Conservation (phyloP, 805 yeast genomes). For the Wickerhamiella bombiphila region DNA sequence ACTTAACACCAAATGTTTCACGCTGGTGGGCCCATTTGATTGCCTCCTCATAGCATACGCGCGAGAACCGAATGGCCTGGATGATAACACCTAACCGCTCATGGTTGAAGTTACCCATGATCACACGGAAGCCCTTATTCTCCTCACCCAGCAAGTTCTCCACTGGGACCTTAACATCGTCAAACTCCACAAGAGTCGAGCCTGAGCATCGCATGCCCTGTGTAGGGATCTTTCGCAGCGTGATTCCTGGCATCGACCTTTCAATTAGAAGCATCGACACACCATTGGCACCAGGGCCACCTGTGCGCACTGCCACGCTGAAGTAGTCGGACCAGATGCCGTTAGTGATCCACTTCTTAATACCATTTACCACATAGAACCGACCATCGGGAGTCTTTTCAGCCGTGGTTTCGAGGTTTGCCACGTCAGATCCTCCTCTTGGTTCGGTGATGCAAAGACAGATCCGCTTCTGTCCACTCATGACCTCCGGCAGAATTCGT, state of each 20-base stretch:
- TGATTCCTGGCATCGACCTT: conserved; percentile 27
- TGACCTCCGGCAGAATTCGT: conserved; percentile 26
- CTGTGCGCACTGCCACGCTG: conserved; percentile 32
- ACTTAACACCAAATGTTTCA: conserved; percentile 29
- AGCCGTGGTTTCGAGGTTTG: conserved; percentile 29
- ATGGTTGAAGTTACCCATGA: conserved; percentile 33
- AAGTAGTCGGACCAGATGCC: conserved; percentile 31
- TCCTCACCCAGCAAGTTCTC: conserved; percentile 30
- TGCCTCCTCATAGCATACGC: conserved; percentile 31
- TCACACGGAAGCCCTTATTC: conserved; percentile 31
- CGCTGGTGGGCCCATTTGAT: conserved; percentile 31
- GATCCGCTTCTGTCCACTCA: conserved; percentile 28
- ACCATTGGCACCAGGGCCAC: conserved; percentile 29
- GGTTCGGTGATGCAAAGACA: conserved; percentile 33
- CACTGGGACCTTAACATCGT: conserved; percentile 33
- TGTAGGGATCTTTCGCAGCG: conserved; percentile 26
- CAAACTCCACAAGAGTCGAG: conserved; percentile 28
- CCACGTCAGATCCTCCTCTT: conserved; percentile 32
- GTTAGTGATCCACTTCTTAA: conserved; percentile 33
- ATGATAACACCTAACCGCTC: conserved; percentile 30
- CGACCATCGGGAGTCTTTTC: conserved; percentile 29
- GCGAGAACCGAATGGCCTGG: conserved; percentile 30
- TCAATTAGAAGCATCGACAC: conserved; percentile 29
- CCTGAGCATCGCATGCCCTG: conserved; percentile 32
- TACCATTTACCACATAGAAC: conserved; percentile 30